Base-by-base conservation (phyloP, 1,284 basidiomycete genomes). In the Entoloma clypeatum region DNA sequence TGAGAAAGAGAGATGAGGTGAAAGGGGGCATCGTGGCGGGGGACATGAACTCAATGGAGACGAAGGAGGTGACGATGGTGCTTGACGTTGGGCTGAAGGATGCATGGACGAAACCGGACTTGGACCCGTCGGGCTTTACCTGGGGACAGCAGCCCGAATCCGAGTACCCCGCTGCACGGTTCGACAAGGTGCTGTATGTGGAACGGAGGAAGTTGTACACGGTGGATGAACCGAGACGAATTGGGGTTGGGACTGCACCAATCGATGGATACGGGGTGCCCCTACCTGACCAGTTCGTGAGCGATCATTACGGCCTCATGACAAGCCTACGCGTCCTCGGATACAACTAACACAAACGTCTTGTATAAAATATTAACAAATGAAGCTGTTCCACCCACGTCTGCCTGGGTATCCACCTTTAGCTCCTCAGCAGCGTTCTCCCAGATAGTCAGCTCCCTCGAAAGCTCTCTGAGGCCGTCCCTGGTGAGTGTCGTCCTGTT, bases 121-220 rank as follows among this genome's bases (percentile, higher is more conserved):
- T 55, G 2, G 71, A 74, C 24, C 60, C 66, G 18, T 58, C 64
- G 0, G 74, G 72, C 5, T 64, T 65, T 44, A 86, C 83, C 0
- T 86, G 83, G 84, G 84, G 83, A 4, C 74, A 74, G 47, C 83
- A 84, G 54, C 59, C 58, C 9, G 48, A 45, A 5, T 54, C 60
- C 14, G 53, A 61, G 5, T 76, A 54, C 46, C 75, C 79, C 1
- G 50, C 72, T 1, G 72, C 61, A 7, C 61, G 83, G 41, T 52
- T 86, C 50, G 84, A 86, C 62, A 83, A 77, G 56, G 61, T 86
- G n/a, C 58, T 84, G 33, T 82, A 75, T 54, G 60, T 72, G 14
- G 60, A 69, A 7, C 60, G 65, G 11, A n/a, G n/a, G n/a, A 63
- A 62, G 29, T 66, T 68, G 2, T 65, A 74, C 47, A 64, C 62